A percentile compares a stretch with the other conserved stretches of the same genome.
Conservation (phyloP, 805 yeast genomes). For the Candida tallmaniae region DNA sequence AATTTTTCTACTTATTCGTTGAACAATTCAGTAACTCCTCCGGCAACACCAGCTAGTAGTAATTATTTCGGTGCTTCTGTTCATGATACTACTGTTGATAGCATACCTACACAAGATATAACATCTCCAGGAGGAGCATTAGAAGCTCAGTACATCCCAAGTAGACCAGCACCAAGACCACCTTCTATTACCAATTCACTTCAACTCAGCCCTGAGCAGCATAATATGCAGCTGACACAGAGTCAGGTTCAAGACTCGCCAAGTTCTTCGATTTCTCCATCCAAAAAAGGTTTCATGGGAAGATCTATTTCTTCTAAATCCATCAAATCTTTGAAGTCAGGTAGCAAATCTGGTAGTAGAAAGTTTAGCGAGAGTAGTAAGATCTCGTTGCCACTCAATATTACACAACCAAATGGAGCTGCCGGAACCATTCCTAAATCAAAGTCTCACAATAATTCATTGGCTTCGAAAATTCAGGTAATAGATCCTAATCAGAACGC, state of each 20-base stretch:
- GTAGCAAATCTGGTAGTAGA: slow-evolving; percentile 20
- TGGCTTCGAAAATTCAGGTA: slow-evolving; percentile 23
- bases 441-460: slow-evolving; percentile 36
- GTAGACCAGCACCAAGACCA: slow-evolving; percentile 67
- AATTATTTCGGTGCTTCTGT: background rate
- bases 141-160: slow-evolving; percentile 52
- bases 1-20: slow-evolving; percentile 21
- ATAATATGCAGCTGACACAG: too few relatives aligned
- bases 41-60: slow-evolving; percentile 19
- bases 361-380: slow-evolving; percentile 14
- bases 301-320: slow-evolving; percentile 38
- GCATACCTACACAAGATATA: slow-evolving; percentile 1
- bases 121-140: slow-evolving; percentile 5
- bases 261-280: slow-evolving; percentile 6
- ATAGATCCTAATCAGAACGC: slow-evolving; percentile 19
- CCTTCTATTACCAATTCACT: slow-evolving; percentile 20
- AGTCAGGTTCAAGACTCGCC: slow-evolving; percentile 4
- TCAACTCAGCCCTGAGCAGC: slow-evolving; percentile 12
- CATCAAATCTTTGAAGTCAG: slow-evolving; percentile 24
- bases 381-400: slow-evolving; percentile 11
- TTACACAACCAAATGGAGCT: background rate
- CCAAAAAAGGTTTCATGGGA: slow-evolving; percentile 19
- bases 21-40: slow-evolving; percentile 25
- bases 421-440: slow-evolving; percentile 31
- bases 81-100: background rate